Evolutionary conservation across 768 basidiomycete species (phyloP).

Genomic region (Pulveroboletus ravenelii): DNA sequence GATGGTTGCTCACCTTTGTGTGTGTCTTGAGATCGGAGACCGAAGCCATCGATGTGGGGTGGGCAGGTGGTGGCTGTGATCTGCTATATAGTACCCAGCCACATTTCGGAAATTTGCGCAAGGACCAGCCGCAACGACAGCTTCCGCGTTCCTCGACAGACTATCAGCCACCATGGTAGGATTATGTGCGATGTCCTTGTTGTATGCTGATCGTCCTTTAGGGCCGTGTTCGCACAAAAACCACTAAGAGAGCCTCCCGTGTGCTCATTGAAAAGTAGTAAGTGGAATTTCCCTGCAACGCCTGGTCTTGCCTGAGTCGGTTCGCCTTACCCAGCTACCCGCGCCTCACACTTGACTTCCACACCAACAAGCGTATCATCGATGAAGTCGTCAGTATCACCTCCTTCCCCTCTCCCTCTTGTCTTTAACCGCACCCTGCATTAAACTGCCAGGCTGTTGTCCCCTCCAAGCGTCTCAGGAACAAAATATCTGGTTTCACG

Average conservation of each 20-base stretch:
- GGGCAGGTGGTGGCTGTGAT: slow-evolving; percentile 21
- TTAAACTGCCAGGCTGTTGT: slow-evolving; percentile 64
- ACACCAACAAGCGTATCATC: slow-evolving; percentile 99
- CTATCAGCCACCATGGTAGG: slow-evolving; percentile 47
- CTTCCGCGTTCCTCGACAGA: slow-evolving; percentile 23
- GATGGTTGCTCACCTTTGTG: neutral
- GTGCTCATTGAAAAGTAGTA: slow-evolving; percentile 99
- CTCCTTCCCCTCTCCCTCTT: neutral
- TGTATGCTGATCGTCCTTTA: slow-evolving; percentile 30
- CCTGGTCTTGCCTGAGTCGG: neutral
- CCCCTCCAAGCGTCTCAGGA: slow-evolving; percentile 97
- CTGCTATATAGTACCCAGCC: slow-evolving; percentile 27
- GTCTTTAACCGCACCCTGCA: neutral
- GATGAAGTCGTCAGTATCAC: slow-evolving; percentile 80
- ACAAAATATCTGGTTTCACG: slow-evolving; percentile 99
- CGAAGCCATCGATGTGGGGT: neutral
- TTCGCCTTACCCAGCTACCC: slow-evolving; percentile 68
- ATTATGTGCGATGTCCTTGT: slow-evolving; percentile 5
- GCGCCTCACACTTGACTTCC: slow-evolving; percentile 97
- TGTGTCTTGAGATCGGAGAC: slow-evolving; percentile 1
- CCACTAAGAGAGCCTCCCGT: slow-evolving; percentile 98
- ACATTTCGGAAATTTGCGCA: slow-evolving; percentile 21
- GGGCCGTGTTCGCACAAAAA: slow-evolving; percentile 99
- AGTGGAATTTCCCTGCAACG: slow-evolving; percentile 28
- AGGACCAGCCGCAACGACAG: slow-evolving; percentile 12